Base-by-base conservation (phyloP, 768 basidiomycete genomes). In the Lactifluus piperatus region DNA sequence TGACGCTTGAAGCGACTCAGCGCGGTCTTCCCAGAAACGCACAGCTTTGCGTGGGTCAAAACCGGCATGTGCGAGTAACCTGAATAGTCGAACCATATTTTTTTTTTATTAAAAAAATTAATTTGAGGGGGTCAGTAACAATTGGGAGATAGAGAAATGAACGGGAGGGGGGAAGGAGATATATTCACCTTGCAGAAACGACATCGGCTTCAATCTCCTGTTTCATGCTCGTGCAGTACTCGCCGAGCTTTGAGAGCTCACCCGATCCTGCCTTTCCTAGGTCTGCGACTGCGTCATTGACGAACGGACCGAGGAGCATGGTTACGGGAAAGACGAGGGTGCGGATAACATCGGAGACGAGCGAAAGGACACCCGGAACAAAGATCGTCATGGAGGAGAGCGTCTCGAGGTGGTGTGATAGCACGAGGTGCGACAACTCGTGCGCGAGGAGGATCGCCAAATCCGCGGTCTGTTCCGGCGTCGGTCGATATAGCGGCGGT, bases 151-250 rank as follows among this genome's bases (percentile, higher is more conserved):
- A 26, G 22, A 2, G 1, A 29, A 41, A 1, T n/a, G 34, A 24
- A 34, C 36, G 58, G 22, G 55, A 49, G 46, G 36, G 57, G 61
- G 56, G 37, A 46, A 41, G n/a, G 13, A 67, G 2, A 34, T 10
- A 9, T 34, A 3, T 77, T 54, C 62, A 89, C 89, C 91, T 79
- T 7, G 86, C 80, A 13, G 91, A 93, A 37, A 94, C 92, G 32
- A 91, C 73, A 68, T 97, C 94, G 14, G 94, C 95, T 70, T 99
- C 95, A 14, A 90, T 81, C 70, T 99, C 95, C 69, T 97, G 89
- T 46, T 79, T 81, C 58, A 84, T 75, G 59, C 82, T 90, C 47
- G 86, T 91, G 68, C 92, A 94, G 52, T 81, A 78, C 65, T 87
- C 84, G 26, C 83, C 82, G 3, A 86, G 72, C 69, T 84, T 86